Evolutionary conservation across 202 grass and related monocot genomes (phyloP).

Genomic region (Digitaria exilis): DNA sequence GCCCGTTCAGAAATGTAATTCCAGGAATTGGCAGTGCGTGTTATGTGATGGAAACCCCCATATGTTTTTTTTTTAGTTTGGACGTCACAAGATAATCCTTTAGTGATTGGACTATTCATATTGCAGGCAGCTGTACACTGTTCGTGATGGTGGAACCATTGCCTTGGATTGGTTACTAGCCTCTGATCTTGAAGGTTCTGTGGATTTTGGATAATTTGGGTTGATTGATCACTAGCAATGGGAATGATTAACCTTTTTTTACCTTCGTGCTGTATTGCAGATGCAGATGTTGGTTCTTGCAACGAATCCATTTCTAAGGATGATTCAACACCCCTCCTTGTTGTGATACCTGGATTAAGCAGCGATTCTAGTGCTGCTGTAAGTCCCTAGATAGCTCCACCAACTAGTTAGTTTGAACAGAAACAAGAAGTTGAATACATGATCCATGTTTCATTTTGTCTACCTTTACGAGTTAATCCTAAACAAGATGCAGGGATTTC

Average conservation of each 20-base stretch:
- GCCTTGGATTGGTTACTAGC: constrained; percentile 94
- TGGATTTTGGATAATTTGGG: constrained; percentile 24
- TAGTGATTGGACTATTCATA: constrained; percentile 9
- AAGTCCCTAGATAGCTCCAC: constrained; percentile 40
- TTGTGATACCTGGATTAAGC: constrained; percentile 89
- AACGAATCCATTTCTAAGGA: constrained; percentile 58
- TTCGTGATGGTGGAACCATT: constrained; percentile 80
- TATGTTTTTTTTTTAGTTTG: not conserved
- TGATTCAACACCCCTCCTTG: constrained; percentile 69
- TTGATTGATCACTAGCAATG: constrained; percentile 32
- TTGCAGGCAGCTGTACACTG: constrained; percentile 81
- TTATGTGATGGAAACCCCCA: not conserved
- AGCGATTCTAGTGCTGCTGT: constrained; percentile 94
- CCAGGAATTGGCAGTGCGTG: not conserved
- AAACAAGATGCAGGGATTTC: constrained; percentile 30
- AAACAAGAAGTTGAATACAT: constrained; percentile 20
- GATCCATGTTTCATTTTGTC: not conserved
- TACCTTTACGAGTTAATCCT: constrained; percentile 25
- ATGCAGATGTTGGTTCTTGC: constrained; percentile 46
- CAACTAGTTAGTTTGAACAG: constrained; percentile 23
- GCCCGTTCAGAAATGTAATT: constrained; percentile 3
- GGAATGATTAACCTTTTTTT: constrained; percentile 27
- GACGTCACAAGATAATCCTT: not conserved
- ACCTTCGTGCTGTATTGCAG: constrained; percentile 41
- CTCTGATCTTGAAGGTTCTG: constrained; percentile 62